phyloP scores from a whole-genome alignment of 169 alveolate species.

The Eimeria brunetti region DNA sequence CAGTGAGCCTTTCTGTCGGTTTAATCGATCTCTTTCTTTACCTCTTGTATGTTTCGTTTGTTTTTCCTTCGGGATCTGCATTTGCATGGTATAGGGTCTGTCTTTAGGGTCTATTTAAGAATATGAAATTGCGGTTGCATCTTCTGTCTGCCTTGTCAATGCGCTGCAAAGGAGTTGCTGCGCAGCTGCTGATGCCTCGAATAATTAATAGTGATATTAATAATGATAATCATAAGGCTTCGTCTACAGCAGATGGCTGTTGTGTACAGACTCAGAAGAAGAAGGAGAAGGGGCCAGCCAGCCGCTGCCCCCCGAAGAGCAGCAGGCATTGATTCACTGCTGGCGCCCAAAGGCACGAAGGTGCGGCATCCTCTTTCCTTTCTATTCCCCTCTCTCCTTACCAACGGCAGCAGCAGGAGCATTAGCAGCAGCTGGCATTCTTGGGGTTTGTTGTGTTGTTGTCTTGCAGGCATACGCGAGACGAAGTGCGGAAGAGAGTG shows the following conservation, averaged over 20 bases:
- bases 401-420: not conserved
- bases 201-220: no score
- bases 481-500: constrained; percentile 68
- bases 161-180: no score
- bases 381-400: not conserved
- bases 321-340: constrained; percentile 45
- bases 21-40: no score
- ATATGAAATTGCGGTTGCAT: no score
- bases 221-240: no score
- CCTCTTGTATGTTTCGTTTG: no score
- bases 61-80: no score
- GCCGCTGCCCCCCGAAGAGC: constrained; percentile 22
- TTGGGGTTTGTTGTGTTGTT: not conserved
- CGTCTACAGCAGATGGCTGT: not conserved
- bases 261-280: not conserved
- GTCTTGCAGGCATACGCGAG: constrained; percentile 49
- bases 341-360: constrained; percentile 57
- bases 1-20: not conserved
- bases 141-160: no score
- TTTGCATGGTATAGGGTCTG: no score
- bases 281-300: not conserved
- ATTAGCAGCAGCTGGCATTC: not conserved
- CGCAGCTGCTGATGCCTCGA: no score
- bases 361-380: not conserved
- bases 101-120: no score